A percentile compares a stretch with the other conserved stretches of the same genome.
Conservation (phyloP, 768 basidiomycete genomes). For the Tylopilus sp. region DNA sequence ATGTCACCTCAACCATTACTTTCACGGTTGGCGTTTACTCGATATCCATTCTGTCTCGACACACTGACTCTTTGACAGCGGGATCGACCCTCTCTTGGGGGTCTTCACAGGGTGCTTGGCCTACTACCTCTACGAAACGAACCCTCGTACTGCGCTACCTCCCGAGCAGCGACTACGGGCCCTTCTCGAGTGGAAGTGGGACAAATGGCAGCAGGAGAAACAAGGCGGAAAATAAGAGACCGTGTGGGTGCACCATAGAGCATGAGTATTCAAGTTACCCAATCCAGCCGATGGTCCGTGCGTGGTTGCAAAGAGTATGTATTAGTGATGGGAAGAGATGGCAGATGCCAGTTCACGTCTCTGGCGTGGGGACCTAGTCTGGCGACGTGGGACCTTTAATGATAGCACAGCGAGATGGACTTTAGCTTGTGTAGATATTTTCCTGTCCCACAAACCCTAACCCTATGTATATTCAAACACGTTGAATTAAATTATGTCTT, state of each 20-base stretch:
- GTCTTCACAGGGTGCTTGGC: conserved; percentile 76
- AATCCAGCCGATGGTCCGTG: no score
- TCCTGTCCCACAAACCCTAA: conserved; percentile 30
- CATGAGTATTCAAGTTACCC: no score
- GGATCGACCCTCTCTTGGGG: conserved; percentile 69
- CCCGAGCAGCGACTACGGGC: conserved; percentile 51
- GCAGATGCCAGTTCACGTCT: conserved; percentile 40
- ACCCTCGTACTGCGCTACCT: conserved; percentile 67
- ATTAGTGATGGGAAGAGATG: no score
- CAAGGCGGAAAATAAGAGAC: neutral
- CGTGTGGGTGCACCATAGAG: no score
- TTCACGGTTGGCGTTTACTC: conserved; percentile 28
- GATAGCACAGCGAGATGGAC: conserved; percentile 59
- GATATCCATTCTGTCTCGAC: neutral
- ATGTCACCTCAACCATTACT: conserved; percentile 41
- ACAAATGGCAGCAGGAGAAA: conserved; percentile 33
- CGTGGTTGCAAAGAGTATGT: no score
- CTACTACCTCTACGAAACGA: conserved; percentile 75
- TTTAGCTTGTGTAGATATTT: conserved; percentile 82
- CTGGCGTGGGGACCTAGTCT: conserved; percentile 47
- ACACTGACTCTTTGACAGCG: conserved; percentile 36
- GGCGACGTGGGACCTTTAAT: no score
- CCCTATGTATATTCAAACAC: conserved; percentile 41
- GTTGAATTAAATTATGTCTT: conserved; percentile 57
- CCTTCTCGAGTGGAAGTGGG: conserved; percentile 68